Evolutionary conservation across 2,329 filamentous ascomycete genomes (phyloP), one percentile per base, ranked within the genome.

Genomic region (Xylaria sp.): DNA sequence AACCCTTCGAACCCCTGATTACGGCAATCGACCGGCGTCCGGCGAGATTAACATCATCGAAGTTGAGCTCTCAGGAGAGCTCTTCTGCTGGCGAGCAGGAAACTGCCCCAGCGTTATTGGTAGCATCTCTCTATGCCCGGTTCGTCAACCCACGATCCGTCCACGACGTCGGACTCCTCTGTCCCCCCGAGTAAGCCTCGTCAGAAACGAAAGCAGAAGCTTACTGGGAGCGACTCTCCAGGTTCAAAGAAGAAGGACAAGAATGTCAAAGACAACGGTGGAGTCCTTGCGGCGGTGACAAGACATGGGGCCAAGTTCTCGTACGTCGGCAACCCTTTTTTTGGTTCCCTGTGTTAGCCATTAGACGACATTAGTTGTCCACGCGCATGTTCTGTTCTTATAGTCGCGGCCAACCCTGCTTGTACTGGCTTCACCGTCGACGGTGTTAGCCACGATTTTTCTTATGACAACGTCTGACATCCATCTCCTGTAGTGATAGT

Each of bases 221-320:
- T 78, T 77, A 77, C 76, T 61, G 69, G 69, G 63, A 72, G 69
- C 75, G 73, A 76, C 65, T 71, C 68, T 69, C 63, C 75, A 78
- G 78, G 74, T 73, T 74, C 76, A 74, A 79, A 77, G 77, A 78
- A 79, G 72, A 78, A 79, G 75, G 77, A 78, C 40, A 78, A 76
- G 70, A 75, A 79, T 78, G 77, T 66, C 65, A 79, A 77, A 78
- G 78, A 79, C 62, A 74, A 70, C 69, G 77, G 77, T 72, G 77
- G 78, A 55, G 77, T 79, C 68, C 73, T 78, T 53, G 77, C 77
- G 42, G 78, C 78, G 76, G 77, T 79, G 75, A 79, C 77, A n/a
- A 79, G 71, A 72, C 76, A 79, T 73, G 76, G 74, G 66, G 77
- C 76, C 68, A 78, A 77, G 71, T 75, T 79, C 69, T 50, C 77